Conservation (phyloP, 2,329 filamentous ascomycete species). For the Clonostachys byssicola region DNA sequence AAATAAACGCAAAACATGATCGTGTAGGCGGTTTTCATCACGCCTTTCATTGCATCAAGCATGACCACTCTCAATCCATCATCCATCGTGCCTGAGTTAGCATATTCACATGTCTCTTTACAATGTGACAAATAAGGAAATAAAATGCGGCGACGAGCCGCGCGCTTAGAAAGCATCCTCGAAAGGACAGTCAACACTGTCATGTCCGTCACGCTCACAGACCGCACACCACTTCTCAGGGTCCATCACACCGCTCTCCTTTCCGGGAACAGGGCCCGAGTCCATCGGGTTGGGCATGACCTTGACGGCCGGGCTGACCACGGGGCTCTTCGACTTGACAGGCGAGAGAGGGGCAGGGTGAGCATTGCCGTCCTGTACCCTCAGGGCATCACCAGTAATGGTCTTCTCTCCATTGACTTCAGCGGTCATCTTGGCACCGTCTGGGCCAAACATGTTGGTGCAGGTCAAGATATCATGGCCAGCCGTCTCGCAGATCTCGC, state of each 20-base stretch:
- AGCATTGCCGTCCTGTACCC: conserved; percentile 29
- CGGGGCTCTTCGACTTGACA: conserved; percentile 37
- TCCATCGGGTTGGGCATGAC: conserved; percentile 60
- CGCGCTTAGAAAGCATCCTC: conserved; percentile 66
- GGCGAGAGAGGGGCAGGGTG: conserved; percentile 54
- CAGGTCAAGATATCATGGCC: conserved; percentile 94
- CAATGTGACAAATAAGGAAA: too few relatives aligned
- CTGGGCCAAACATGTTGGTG: conserved; percentile 75
- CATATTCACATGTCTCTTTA: too few relatives aligned
- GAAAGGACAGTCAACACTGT: conserved; percentile 92
- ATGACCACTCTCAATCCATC: too few relatives aligned
- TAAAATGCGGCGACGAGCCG: too few relatives aligned
- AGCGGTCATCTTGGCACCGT: conserved; percentile 21
- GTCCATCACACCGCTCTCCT: conserved; percentile 74
- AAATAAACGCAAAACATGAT: too few relatives aligned
- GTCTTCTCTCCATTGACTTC: not conserved
- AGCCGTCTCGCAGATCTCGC: conserved; percentile 89
- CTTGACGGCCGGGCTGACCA: conserved; percentile 32
- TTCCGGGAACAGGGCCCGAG: conserved; percentile 68
- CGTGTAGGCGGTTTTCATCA: too few relatives aligned
- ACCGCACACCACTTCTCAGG: conserved; percentile 93
- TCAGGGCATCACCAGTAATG: conserved; percentile 8
- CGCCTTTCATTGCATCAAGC: too few relatives aligned
- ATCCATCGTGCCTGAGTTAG: too few relatives aligned
- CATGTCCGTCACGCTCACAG: conserved; percentile 93